phyloP scores from a whole-genome alignment of 2,329 filamentous ascomycete species.

The Cladophialophora immunda region DNA sequence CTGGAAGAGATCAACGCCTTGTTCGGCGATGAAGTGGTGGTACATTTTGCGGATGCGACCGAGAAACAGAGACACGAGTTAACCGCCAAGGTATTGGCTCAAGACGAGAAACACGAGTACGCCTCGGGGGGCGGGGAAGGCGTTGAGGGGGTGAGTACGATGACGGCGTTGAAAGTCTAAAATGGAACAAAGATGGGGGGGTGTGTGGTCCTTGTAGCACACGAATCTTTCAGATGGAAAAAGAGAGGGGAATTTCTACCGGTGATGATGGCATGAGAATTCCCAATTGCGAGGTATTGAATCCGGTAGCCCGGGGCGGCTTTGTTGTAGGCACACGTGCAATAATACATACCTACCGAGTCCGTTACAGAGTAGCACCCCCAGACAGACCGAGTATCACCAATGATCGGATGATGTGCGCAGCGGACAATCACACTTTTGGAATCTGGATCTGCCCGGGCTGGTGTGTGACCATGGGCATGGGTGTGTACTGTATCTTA shows the following conservation, averaged over 20 bases:
- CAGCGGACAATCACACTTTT: constrained; percentile 6
- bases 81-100: constrained; percentile 27
- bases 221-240: background rate
- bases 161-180: constrained; percentile 26
- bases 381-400: constrained; percentile 8
- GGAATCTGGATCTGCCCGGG: background rate
- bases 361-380: background rate
- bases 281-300: background rate
- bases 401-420: constrained; percentile 4
- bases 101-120: constrained; percentile 30
- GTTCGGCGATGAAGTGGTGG: constrained; percentile 35
- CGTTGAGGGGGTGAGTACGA: constrained; percentile 8
- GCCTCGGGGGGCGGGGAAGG: constrained; percentile 18
- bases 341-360: background rate
- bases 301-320: background rate
- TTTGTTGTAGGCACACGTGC: background rate
- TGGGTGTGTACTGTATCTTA: background rate
- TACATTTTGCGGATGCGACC: constrained; percentile 40
- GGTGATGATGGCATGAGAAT: constrained; percentile 9
- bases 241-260: background rate
- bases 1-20: constrained; percentile 39
- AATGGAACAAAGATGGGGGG: constrained; percentile 1
- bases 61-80: constrained; percentile 44
- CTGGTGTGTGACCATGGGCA: background rate
- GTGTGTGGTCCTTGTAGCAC: background rate